Base-by-base conservation (phyloP, 192 early-diverging fungal species). In the Entomortierella chlamydospora region DNA sequence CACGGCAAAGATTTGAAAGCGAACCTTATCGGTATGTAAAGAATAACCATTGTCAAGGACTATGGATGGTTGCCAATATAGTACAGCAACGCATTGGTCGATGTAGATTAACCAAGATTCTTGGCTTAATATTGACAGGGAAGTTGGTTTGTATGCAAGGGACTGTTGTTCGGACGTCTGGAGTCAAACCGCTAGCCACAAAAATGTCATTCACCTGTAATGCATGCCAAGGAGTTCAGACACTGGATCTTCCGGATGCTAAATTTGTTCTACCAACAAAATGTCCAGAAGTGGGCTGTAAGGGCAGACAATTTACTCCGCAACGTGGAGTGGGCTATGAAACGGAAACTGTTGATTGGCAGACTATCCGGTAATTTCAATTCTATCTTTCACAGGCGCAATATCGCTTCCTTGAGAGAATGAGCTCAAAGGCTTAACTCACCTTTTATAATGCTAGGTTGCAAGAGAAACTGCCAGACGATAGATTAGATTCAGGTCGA, bases 401-500 rank as follows among this genome's bases (percentile, higher is more conserved):
- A n/a, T n/a, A n/a, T n/a, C n/a, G n/a, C n/a, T n/a, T n/a, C n/a
- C n/a, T n/a, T n/a, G n/a, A n/a, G n/a, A n/a, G n/a, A n/a, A n/a
- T n/a, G n/a, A n/a, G n/a, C n/a, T n/a, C n/a, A n/a, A n/a, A n/a
- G n/a, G n/a, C n/a, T n/a, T n/a, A n/a, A n/a, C n/a, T n/a, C n/a
- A n/a, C n/a, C n/a, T n/a, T n/a, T n/a, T n/a, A n/a, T n/a, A n/a
- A n/a, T n/a, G n/a, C 8, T 57, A 90, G 92, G 45, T 88, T 95
- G 29, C 94, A 95, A 79, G 94, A 95, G 52, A 93, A 93, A 68
- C 79, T 93, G 23, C 86, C 89, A 23, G 90, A 94, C 56, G 90
- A 93, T 54, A 88, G 89, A 30, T 58, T 83, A 33, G 90, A 94
- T 49, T 84, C 91, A 0, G 91, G 90, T 15, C 73, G 91, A 13